Percentiles rank a stretch among this genome's conserved stretches.
Evolutionary conservation across 2,329 filamentous ascomycete species (phyloP).

Genomic region (Aspergillus sp.): DNA sequence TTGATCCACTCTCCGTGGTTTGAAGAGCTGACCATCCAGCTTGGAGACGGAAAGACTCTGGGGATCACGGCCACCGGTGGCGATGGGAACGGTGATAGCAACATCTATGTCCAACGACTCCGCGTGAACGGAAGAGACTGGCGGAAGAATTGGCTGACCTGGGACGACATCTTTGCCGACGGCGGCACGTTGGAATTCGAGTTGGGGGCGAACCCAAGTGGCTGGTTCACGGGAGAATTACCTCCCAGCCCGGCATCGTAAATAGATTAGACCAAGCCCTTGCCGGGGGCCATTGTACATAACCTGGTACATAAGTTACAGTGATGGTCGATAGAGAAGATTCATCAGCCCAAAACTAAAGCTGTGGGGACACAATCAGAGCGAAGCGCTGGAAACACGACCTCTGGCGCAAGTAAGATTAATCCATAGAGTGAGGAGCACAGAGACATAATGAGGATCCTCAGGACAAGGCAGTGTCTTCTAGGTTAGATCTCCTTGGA

Average conservation of each 20-base stretch:
- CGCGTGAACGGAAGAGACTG: constrained; percentile 64
- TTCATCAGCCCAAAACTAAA: too few relatives aligned
- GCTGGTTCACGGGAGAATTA: constrained; percentile 60
- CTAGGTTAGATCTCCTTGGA: too few relatives aligned
- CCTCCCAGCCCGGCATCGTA: constrained; percentile 60
- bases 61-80: constrained; percentile 55
- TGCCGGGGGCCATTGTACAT: not conserved
- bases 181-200: constrained; percentile 65
- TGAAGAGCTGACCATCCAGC: constrained; percentile 56
- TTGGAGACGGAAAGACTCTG: constrained; percentile 56
- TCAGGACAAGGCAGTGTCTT: too few relatives aligned
- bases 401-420: too few relatives aligned
- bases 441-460: too few relatives aligned
- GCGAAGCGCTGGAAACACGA: too few relatives aligned
- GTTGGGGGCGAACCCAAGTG: constrained; percentile 52
- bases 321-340: too few relatives aligned
- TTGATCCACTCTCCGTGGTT: constrained; percentile 66
- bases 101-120: constrained; percentile 64
- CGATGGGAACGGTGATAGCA: constrained; percentile 41
- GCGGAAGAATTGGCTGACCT: constrained; percentile 64
- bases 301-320: not conserved
- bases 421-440: too few relatives aligned
- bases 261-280: not conserved
- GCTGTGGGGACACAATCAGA: too few relatives aligned
- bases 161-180: constrained; percentile 64